Conservation (phyloP, 768 basidiomycete species). For the Peribolospora baueri region DNA sequence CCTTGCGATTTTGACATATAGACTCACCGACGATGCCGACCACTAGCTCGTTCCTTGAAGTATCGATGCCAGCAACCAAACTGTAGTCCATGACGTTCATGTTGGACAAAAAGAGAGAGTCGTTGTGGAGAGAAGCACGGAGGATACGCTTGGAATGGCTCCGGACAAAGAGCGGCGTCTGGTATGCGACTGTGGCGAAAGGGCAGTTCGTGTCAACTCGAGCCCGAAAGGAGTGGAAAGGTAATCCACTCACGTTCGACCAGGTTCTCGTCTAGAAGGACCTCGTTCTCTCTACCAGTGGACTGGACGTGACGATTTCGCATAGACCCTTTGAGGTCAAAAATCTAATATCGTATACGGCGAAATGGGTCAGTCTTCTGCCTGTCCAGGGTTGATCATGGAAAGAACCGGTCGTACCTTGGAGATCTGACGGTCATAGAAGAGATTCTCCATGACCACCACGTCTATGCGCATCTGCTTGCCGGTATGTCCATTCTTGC, state of each 20-base stretch:
- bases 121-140: slow-evolving; percentile 71
- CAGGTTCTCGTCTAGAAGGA: slow-evolving; percentile 85
- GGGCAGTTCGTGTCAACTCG: not conserved
- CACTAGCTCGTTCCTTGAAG: slow-evolving; percentile 64
- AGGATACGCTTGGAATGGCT: slow-evolving; percentile 88
- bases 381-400: not conserved
- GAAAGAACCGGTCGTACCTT: slow-evolving; percentile 28
- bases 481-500: slow-evolving; percentile 48
- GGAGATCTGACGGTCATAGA: slow-evolving; percentile 72
- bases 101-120: slow-evolving; percentile 83
- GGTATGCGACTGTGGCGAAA: slow-evolving; percentile 39
- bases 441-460: slow-evolving; percentile 91
- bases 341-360: slow-evolving; percentile 35
- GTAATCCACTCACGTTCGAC: slow-evolving; percentile 41
- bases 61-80: slow-evolving; percentile 83
- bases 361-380: not conserved
- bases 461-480: slow-evolving; percentile 83
- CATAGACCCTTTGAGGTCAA: slow-evolving; percentile 88
- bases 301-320: slow-evolving; percentile 79
- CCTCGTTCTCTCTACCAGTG: slow-evolving; percentile 74
- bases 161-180: slow-evolving; percentile 76
- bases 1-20: slow-evolving; percentile 5
- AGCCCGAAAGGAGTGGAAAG: not conserved
- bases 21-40: slow-evolving; percentile 81
- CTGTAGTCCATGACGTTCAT: slow-evolving; percentile 71